These are phyloP conservation scores for Santalum album DNA, from an alignment of 164 flowering plant genomes.

Conservation along the genomic window DNA sequence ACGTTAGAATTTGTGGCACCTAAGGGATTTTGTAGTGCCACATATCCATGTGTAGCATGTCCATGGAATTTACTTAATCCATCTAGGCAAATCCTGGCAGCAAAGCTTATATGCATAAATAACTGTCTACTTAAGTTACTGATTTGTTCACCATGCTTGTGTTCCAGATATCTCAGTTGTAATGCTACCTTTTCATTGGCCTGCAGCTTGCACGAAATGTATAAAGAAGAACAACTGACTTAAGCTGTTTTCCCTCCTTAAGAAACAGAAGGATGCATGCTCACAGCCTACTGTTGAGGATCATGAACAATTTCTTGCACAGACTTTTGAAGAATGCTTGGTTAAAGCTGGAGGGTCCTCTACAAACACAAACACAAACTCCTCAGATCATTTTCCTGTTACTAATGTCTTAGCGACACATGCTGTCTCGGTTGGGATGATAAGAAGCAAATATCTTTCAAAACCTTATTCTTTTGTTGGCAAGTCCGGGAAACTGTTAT, in stretches of 20 bases:
- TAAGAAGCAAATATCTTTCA: conserved; percentile 30
- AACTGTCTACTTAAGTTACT: neutral
- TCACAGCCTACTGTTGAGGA: conserved; percentile 15
- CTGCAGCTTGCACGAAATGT: conserved; percentile 1
- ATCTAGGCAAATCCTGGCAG: too few species aligned
- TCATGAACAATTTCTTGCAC: conserved; percentile 31
- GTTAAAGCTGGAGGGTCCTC: conserved; percentile 23
- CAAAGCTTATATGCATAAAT: too few species aligned
- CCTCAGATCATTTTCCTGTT: conserved; percentile 28
- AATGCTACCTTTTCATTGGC: neutral
- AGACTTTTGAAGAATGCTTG: conserved; percentile 30
- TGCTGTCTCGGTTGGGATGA: conserved; percentile 24
- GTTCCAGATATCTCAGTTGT: neutral
- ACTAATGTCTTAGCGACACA: conserved; percentile 26
- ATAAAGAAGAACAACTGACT: conserved; percentile 2
- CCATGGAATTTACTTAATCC: too few species aligned
- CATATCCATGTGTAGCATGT: too few species aligned
- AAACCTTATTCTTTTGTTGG: conserved; percentile 41
- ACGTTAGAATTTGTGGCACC: too few species aligned
- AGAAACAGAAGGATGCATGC: conserved; percentile 23
- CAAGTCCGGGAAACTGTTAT: conserved; percentile 40
- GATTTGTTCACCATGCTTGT: neutral
- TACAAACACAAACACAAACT: conserved; percentile 19
- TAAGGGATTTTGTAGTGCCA: too few species aligned
- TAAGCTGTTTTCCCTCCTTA: conserved; percentile 12